A percentile compares a stretch with the other conserved stretches of the same genome.
Conservation (phyloP, 2,329 filamentous ascomycete genomes). For the Bipolaris sorokiniana region DNA sequence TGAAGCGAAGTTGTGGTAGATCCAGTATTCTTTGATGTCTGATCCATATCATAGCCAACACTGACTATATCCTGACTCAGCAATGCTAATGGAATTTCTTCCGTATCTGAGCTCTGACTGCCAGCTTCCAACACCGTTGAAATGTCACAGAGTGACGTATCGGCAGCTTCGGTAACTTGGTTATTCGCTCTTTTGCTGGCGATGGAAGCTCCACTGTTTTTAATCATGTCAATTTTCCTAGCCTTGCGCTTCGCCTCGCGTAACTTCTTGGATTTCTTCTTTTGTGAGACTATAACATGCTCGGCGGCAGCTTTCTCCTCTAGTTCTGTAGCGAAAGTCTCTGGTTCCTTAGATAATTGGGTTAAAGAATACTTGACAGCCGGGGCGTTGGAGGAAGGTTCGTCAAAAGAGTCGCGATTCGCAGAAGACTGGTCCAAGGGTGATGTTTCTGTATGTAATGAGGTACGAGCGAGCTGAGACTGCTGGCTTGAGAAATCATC, state of each 20-base stretch:
- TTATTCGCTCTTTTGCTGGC: not conserved
- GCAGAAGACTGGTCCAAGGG: not conserved
- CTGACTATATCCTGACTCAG: not conserved
- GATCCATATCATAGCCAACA: not conserved
- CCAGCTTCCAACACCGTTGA: not conserved
- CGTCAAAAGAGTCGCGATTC: not conserved
- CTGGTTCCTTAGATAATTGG: constrained; percentile 4
- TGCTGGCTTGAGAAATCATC: constrained; percentile 4
- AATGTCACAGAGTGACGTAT: not conserved
- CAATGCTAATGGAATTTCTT: not conserved
- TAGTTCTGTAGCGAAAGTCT: constrained; percentile 2
- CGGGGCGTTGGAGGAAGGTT: not conserved
- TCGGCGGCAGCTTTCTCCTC: not conserved
- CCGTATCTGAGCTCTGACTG: not conserved
- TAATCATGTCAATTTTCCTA: constrained; percentile 20
- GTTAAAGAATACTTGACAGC: not conserved
- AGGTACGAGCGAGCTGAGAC: not conserved
- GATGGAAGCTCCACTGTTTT: not conserved
- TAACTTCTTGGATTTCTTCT: constrained; percentile 34
- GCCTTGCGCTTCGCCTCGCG: constrained; percentile 29
- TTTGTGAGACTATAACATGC: constrained; percentile 25
- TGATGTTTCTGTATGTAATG: not conserved
- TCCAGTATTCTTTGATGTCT: not conserved
- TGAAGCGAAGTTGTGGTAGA: not conserved
- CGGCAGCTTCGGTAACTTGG: not conserved